Conservation (phyloP, 2,329 filamentous ascomycete species). For the Fusarium sp. region DNA sequence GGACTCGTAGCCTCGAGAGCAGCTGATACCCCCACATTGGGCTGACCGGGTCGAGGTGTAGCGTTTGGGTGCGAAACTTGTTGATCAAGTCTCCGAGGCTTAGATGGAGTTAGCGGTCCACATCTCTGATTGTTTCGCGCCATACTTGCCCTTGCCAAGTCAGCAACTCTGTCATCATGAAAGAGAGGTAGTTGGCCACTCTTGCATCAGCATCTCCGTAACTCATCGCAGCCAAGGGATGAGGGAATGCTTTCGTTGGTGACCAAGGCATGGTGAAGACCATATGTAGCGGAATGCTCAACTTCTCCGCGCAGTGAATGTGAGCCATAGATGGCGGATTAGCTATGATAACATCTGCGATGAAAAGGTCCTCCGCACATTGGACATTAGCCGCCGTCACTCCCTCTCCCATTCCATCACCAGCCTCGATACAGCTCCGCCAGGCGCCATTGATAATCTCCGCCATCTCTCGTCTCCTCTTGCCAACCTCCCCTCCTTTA, state of each 20-base stretch:
- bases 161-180: constrained; percentile 71
- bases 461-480: constrained; percentile 48
- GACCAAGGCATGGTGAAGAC: constrained; percentile 77
- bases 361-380: constrained; percentile 52
- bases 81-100: constrained; percentile 76
- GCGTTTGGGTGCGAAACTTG: constrained; percentile 68
- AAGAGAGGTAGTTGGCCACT: constrained; percentile 37
- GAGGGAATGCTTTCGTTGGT: constrained; percentile 57
- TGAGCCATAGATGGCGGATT: constrained; percentile 64
- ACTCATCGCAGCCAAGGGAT: constrained; percentile 50
- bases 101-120: background rate
- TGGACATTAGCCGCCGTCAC: constrained; percentile 41
- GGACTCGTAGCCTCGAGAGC: constrained; percentile 68
- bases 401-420: constrained; percentile 43
- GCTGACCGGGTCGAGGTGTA: constrained; percentile 72
- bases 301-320: constrained; percentile 60
- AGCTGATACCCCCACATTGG: constrained; percentile 73
- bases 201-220: constrained; percentile 32
- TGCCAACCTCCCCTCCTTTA: constrained; percentile 49
- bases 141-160: constrained; percentile 72
- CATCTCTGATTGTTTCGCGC: background rate
- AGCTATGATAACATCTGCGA: constrained; percentile 63
- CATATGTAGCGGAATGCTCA: constrained; percentile 60
- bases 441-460: constrained; percentile 51
- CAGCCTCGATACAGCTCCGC: constrained; percentile 50